Conservation (phyloP, 1,139 yeast species). For the Kodamaea sp. region DNA sequence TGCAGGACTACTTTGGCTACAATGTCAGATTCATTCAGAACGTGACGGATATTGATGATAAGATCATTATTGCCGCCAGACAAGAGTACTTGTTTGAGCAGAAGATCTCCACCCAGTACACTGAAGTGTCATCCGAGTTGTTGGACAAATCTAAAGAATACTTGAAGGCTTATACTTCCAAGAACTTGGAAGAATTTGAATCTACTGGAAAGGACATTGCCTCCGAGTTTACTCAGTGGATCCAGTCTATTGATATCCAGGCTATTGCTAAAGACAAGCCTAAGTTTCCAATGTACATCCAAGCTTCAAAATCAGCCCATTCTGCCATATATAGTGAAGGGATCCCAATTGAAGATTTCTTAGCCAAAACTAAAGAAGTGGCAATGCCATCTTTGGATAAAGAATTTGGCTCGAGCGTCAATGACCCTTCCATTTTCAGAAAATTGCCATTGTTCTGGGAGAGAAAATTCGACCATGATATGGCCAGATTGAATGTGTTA, state of each 20-base stretch:
- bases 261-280: conserved; percentile 61
- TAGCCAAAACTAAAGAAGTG: conserved; percentile 63
- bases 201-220: conserved; percentile 19
- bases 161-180: conserved; percentile 50
- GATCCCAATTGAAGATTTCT: conserved; percentile 34
- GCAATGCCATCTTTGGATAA: conserved; percentile 73
- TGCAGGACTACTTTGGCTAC: conserved; percentile 90
- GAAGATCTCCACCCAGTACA: conserved; percentile 41
- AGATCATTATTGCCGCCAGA: conserved; percentile 91
- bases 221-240: conserved; percentile 56
- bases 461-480: conserved; percentile 76
- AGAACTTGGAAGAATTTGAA: conserved; percentile 54
- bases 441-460: conserved; percentile 92
- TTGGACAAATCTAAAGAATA: conserved; percentile 42
- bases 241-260: conserved; percentile 45
- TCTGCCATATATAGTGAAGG: conserved; percentile 31
- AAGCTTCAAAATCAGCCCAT: conserved; percentile 61
- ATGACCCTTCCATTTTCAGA: conserved; percentile 81
- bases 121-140: conserved; percentile 38
- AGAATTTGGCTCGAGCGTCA: conserved; percentile 71
- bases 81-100: conserved; percentile 76
- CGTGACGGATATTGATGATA: conserved; percentile 97
- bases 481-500: conserved; percentile 79
- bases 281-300: conserved; percentile 81
- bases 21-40: conserved; percentile 87